phyloP scores from a whole-genome alignment of 1,284 basidiomycete genomes.

The Cystobasidiaceae sp. region DNA sequence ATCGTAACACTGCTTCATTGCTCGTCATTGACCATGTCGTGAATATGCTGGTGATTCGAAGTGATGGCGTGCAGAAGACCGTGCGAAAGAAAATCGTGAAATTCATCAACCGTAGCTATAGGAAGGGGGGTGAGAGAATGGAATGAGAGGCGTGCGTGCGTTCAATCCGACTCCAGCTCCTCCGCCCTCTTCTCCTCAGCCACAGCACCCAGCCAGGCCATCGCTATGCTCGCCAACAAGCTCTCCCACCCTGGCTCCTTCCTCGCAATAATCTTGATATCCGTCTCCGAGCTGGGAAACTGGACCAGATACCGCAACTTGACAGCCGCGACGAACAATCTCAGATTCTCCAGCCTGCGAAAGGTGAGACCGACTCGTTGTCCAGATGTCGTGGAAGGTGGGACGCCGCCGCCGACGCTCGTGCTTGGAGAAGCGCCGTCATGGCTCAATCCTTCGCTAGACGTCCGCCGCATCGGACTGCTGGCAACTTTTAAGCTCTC shows the following conservation, averaged over 20 bases:
- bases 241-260: slow-evolving; percentile 70
- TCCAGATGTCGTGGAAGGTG: background rate
- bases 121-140: no score
- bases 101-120: no score
- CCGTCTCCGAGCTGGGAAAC: slow-evolving; percentile 61
- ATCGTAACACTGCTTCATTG: no score
- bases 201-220: slow-evolving; percentile 63
- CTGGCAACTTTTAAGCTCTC: background rate
- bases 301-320: slow-evolving; percentile 72
- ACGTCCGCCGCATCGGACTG: slow-evolving; percentile 20
- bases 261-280: slow-evolving; percentile 65
- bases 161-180: slow-evolving; percentile 33
- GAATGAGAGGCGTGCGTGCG: no score
- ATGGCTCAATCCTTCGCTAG: slow-evolving; percentile 7
- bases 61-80: no score
- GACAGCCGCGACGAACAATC: slow-evolving; percentile 76
- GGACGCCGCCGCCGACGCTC: no score
- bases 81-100: no score
- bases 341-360: slow-evolving; percentile 70
- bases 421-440: no score
- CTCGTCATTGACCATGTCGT: no score
- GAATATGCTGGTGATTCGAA: no score
- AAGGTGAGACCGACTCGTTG: slow-evolving; percentile 49
- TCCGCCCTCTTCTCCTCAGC: slow-evolving; percentile 61
- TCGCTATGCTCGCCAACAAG: slow-evolving; percentile 62